Base-by-base conservation (phyloP, 176 grass and related monocot species). In the Triticum timopheevii region DNA sequence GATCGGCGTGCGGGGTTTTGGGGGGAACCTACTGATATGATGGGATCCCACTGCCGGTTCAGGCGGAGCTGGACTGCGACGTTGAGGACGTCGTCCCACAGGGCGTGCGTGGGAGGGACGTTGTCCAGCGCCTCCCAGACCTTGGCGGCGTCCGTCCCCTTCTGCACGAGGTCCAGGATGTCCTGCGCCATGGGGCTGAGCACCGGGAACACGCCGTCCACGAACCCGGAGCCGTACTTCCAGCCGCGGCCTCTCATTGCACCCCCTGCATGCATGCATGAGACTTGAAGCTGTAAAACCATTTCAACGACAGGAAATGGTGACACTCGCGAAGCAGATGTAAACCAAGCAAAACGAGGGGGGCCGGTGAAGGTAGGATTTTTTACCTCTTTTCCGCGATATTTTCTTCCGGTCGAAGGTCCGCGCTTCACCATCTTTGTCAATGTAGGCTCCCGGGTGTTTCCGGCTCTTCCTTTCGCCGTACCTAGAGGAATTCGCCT, bases 201-300 rank as follows among this genome's bases (percentile, higher is more conserved):
- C 52, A 98, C 90, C 27, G 93, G 96, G 86, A 98, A 90, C 8
- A 98, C 88, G 33, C 96, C 93, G 76, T 98, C 93, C 3, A 95
- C 91, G 84, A 98, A 98, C 8, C 93, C 96, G 28, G 91, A 98
- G 71, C 96, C 96, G 16, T 94, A 94, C 80, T 98, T 95, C 93
- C 96, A 98, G 4, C 93, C 96, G 4, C 86, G 85, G 49, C 93
- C 91, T 77, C 92, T 89, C 7, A 95, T 89, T 19, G 86, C 91
- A 88, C 91, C 96, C 24, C 93, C 96, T 98, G 78, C 56, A 52
- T 47, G 78, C 54, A 52, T 45, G 42, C 10, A 44, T 44, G 20
- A 35, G 63, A 23, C 4, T 45, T 33, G 38, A 22, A 81, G 13
- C 40, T 44, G 73, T 52, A 28, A 62, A 73, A 72, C 4, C 30